Evolutionary conservation across 306 rosid species (phyloP).

Genomic region (Senna tora): DNA sequence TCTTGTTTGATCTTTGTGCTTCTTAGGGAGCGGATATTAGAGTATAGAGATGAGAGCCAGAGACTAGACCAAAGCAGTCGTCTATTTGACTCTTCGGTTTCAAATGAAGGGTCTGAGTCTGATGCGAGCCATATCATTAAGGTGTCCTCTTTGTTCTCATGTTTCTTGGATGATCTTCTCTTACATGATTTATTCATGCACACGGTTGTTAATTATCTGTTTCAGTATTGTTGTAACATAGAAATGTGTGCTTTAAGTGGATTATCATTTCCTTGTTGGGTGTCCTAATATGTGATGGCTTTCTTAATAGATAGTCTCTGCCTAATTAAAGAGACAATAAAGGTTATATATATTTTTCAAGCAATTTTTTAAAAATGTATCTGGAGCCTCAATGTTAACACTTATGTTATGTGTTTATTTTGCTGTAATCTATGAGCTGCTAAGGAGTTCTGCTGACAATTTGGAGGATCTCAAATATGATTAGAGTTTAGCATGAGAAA

Average conservation of each 20-base stretch:
- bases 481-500: neutral
- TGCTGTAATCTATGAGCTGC: conserved; percentile 6
- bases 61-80: conserved; percentile 92
- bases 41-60: conserved; percentile 81
- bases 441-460: conserved; percentile 5
- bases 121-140: conserved; percentile 84
- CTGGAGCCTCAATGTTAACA: conserved; percentile 11
- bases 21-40: conserved; percentile 76
- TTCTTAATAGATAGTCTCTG: neutral
- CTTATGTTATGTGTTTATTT: neutral
- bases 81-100: conserved; percentile 80
- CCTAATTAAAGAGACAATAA: neutral
- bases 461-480: neutral
- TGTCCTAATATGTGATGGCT: conserved; percentile 3
- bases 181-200: neutral
- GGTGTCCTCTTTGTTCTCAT: conserved; percentile 48
- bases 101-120: conserved; percentile 73
- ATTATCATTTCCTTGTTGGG: neutral
- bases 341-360: neutral
- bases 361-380: neutral
- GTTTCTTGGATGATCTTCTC: neutral
- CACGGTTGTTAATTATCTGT: conserved; percentile 7
- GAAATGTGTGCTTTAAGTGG: neutral
- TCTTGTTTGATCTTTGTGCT: conserved; percentile 36
- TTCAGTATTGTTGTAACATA: conserved; percentile 1